Conservation (phyloP, 1,284 basidiomycete genomes). For the Taiwanofungus camphoratus region DNA sequence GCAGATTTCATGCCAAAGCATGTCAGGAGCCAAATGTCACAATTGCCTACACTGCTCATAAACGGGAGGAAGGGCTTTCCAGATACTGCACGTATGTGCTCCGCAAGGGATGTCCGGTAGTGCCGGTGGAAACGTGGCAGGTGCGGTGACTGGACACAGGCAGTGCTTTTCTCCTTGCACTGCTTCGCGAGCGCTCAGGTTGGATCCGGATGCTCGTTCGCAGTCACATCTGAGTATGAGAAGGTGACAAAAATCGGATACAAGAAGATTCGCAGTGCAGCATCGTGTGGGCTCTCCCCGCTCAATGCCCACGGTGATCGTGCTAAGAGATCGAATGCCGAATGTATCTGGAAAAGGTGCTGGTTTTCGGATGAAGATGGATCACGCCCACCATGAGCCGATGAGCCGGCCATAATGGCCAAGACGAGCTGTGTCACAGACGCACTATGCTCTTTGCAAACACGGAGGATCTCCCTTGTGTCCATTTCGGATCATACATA, state of each 20-base stretch:
- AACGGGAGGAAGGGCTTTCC: neutral
- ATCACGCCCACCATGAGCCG: neutral
- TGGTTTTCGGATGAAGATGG: neutral
- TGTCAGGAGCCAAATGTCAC: neutral
- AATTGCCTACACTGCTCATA: slow-evolving; percentile 2
- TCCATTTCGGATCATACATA: neutral
- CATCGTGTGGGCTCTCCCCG: too few relatives aligned
- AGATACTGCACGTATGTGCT: neutral
- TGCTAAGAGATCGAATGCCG: neutral
- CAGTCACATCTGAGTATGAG: neutral
- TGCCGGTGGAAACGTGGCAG: neutral
- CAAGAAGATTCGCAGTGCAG: too few relatives aligned
- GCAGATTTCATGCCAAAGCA: neutral
- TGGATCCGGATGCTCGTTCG: neutral
- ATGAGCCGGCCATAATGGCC: neutral
- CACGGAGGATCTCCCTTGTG: neutral
- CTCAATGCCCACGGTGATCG: neutral
- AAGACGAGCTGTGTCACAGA: slow-evolving; percentile 1
- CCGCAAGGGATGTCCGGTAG: neutral
- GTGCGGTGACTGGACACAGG: too few relatives aligned
- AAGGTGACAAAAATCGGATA: neutral
- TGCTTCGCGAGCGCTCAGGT: neutral
- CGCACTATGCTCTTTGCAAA: slow-evolving; percentile 2
- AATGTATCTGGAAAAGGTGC: neutral
- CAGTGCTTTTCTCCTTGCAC: neutral